These are phyloP conservation scores for Linum usitatissimum DNA, from an alignment of 345 rosid genomes.

Conservation along the genomic window DNA sequence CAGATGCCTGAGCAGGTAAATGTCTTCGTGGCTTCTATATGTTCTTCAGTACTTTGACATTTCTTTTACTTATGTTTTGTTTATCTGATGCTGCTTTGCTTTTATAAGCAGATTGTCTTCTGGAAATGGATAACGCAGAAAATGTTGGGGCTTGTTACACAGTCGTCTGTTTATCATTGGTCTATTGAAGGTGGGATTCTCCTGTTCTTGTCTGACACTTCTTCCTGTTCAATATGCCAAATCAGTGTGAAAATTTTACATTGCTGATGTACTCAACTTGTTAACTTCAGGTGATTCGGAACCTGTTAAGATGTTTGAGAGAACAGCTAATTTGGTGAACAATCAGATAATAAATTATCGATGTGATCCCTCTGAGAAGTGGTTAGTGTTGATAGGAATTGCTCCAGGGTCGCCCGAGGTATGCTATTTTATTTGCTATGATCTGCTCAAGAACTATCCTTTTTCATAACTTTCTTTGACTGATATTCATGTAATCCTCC, in stretches of 20 bases:
- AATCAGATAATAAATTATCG: constrained; percentile 95
- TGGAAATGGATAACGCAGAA: constrained; percentile 98
- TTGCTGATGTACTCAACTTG: neutral
- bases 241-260: neutral
- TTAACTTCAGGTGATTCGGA: constrained; percentile 72
- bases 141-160: constrained; percentile 92
- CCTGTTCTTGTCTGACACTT: constrained; percentile 5
- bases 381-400: constrained; percentile 96
- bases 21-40: neutral
- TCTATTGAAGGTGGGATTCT: constrained; percentile 69
- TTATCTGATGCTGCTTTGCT: constrained; percentile 1
- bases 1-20: constrained; percentile 98
- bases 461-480: neutral
- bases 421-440: constrained; percentile 6
- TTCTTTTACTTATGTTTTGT: neutral
- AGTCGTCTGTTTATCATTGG: constrained; percentile 90
- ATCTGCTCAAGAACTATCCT: neutral
- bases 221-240: neutral
- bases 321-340: constrained; percentile 83
- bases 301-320: constrained; percentile 92
- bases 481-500: neutral
- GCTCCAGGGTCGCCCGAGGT: constrained; percentile 99
- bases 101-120: constrained; percentile 57
- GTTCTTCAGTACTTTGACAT: neutral
- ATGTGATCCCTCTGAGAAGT: constrained; percentile 90